A percentile compares a stretch with the other conserved stretches of the same genome.
Conservation (phyloP, 2,329 filamentous ascomycete species). For the Penicillium sp. region DNA sequence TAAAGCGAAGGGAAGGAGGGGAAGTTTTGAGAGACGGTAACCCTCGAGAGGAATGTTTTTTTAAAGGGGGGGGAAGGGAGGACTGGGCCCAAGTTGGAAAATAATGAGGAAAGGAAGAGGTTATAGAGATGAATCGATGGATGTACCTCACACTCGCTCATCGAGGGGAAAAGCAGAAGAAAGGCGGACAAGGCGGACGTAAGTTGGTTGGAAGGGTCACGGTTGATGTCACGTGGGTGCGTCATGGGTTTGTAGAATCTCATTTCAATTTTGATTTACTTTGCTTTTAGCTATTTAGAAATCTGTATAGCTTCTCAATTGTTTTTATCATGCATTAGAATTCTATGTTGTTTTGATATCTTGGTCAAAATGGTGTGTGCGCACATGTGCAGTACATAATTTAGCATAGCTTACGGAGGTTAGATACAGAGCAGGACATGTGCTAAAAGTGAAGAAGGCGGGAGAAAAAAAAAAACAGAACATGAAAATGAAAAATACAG, state of each 20-base stretch:
- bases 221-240: conserved; percentile 37
- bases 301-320: not conserved
- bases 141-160: conserved; percentile 23
- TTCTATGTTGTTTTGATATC: not conserved
- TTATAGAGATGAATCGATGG: conserved; percentile 20
- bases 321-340: not conserved
- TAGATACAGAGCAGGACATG: not conserved
- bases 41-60: conserved; percentile 10
- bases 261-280: not conserved
- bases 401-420: not conserved
- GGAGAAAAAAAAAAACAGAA: not conserved
- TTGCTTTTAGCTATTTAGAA: not conserved
- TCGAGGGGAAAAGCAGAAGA: conserved; percentile 29
- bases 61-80: not conserved
- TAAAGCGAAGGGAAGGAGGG: conserved; percentile 28
- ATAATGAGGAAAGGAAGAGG: conserved; percentile 1
- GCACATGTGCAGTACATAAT: not conserved
- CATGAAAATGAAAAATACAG: conserved; percentile 6
- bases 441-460: not conserved
- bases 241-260: conserved; percentile 34
- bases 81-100: conserved; percentile 3
- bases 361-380: not conserved
- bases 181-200: conserved; percentile 20
- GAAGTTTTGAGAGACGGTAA: conserved; percentile 16
- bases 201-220: conserved; percentile 28